phyloP scores from a whole-genome alignment of 176 grass and related monocot species.

The Poa pratensis region DNA sequence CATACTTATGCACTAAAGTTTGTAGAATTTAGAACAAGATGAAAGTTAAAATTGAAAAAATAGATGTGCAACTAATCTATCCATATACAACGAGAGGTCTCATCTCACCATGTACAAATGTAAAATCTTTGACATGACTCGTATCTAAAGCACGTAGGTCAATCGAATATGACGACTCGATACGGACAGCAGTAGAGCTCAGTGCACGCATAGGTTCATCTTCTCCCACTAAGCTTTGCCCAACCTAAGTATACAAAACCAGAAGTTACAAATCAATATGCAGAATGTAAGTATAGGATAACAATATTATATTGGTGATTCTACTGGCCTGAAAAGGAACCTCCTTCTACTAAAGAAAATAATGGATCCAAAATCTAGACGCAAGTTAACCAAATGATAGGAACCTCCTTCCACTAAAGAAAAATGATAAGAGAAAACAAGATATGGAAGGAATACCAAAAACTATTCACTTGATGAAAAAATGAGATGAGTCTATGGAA shows the following conservation, averaged over 20 bases:
- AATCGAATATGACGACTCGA: slow-evolving; percentile 90
- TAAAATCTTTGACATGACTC: slow-evolving; percentile 95
- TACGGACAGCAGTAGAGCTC: slow-evolving; percentile 60
- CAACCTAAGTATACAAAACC: slow-evolving; percentile 60
- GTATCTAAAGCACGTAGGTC: slow-evolving; percentile 75
- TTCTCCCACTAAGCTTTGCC: slow-evolving; percentile 84
- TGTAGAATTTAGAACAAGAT: slow-evolving; percentile 29
- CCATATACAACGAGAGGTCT: slow-evolving; percentile 1
- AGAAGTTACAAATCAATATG: slow-evolving; percentile 25
- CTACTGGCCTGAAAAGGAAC: background rate
- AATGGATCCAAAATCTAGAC: slow-evolving; percentile 4
- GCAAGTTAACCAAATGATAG: slow-evolving; percentile 7
- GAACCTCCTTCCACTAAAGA: background rate
- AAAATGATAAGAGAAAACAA: slow-evolving; percentile 37
- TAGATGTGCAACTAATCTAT: slow-evolving; percentile 12
- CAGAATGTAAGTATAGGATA: background rate
- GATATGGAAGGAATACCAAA: slow-evolving; percentile 22
- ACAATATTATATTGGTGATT: slow-evolving; percentile 14
- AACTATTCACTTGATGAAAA: slow-evolving; percentile 30
- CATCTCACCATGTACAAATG: slow-evolving; percentile 92
- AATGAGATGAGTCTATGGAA: slow-evolving; percentile 34
- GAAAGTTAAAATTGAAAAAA: slow-evolving; percentile 19
- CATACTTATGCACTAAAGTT: slow-evolving; percentile 32
- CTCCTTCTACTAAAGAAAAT: background rate
- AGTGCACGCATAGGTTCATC: slow-evolving; percentile 64